These are phyloP conservation scores for Rhodocollybia butyracea DNA, from an alignment of 768 basidiomycete species.

Conservation along the genomic window DNA sequence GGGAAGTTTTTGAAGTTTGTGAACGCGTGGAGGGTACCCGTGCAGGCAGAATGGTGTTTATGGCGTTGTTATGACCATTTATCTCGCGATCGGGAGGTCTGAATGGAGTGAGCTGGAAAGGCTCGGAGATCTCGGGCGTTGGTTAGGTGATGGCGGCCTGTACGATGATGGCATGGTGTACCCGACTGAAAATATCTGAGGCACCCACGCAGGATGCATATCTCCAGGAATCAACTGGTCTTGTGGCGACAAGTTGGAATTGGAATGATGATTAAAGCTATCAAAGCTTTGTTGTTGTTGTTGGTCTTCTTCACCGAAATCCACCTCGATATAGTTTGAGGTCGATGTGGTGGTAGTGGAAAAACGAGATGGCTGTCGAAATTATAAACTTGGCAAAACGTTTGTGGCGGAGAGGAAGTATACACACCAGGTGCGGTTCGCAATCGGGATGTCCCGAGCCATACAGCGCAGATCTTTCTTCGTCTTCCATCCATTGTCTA, in stretches of 20 bases:
- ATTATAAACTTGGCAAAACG: slow-evolving; percentile 3
- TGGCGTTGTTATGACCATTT: too few relatives aligned
- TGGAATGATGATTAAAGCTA: too few relatives aligned
- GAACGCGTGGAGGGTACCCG: not conserved
- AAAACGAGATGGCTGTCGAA: slow-evolving; percentile 26
- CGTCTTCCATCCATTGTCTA: too few relatives aligned
- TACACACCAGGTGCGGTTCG: slow-evolving; percentile 12
- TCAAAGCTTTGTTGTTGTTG: not conserved
- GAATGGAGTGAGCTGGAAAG: too few relatives aligned
- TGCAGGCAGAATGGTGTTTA: not conserved
- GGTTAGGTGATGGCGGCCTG: too few relatives aligned
- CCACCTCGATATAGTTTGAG: slow-evolving; percentile 24
- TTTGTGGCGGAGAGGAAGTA: not conserved
- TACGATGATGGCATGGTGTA: slow-evolving; percentile 3
- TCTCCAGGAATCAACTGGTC: slow-evolving; percentile 3
- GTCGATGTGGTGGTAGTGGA: slow-evolving; percentile 31
- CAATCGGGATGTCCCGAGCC: slow-evolving; percentile 12
- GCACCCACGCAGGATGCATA: slow-evolving; percentile 6
- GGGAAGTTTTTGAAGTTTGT: slow-evolving; percentile 5
- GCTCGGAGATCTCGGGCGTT: too few relatives aligned
- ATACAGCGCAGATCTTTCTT: not conserved
- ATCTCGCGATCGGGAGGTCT: too few relatives aligned
- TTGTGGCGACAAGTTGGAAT: not conserved
- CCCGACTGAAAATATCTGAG: slow-evolving; percentile 7
- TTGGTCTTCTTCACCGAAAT: not conserved